Evolutionary conservation across 768 basidiomycete species (phyloP).

Genomic region (Neoboletus magnificus): DNA sequence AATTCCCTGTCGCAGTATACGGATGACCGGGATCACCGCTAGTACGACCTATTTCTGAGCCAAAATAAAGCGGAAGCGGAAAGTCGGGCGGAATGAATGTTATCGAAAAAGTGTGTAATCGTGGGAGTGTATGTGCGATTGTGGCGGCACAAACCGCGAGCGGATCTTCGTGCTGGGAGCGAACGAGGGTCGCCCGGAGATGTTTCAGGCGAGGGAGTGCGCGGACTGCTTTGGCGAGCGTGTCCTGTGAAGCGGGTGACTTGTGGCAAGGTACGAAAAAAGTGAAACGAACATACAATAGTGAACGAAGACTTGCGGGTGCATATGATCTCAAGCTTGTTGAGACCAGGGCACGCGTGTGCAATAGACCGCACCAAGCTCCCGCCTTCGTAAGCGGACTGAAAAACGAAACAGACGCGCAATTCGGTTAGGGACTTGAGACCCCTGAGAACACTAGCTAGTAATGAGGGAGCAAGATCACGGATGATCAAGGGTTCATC

Average conservation of each 20-base stretch:
- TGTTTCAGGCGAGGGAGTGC: conserved; percentile 61
- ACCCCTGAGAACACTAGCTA: conserved; percentile 57
- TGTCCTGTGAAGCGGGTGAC: conserved; percentile 17
- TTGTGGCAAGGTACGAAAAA: not conserved
- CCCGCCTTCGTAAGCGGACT: conserved; percentile 72
- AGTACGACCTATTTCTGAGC: conserved; percentile 39
- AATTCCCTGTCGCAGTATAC: conserved; percentile 46
- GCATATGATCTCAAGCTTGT: conserved; percentile 63
- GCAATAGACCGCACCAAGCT: conserved; percentile 66
- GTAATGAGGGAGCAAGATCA: conserved; percentile 60
- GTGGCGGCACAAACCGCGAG: conserved; percentile 56
- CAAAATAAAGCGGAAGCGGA: conserved; percentile 46
- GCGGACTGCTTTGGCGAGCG: conserved; percentile 59
- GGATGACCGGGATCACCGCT: conserved; percentile 23
- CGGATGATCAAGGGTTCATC: conserved; percentile 65
- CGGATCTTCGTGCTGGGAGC: conserved; percentile 60
- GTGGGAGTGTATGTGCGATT: conserved; percentile 65
- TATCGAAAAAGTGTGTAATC: conserved; percentile 59
- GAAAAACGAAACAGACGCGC: conserved; percentile 63
- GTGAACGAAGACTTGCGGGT: conserved; percentile 70
- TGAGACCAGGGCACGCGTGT: conserved; percentile 61
- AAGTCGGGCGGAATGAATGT: conserved; percentile 62
- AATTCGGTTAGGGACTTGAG: conserved; percentile 55
- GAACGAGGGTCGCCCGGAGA: conserved; percentile 62
- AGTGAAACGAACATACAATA: conserved; percentile 42